Base-by-base conservation (phyloP, 2,329 filamentous ascomycete genomes). In the Hawksworthiomyces lignivorus region DNA sequence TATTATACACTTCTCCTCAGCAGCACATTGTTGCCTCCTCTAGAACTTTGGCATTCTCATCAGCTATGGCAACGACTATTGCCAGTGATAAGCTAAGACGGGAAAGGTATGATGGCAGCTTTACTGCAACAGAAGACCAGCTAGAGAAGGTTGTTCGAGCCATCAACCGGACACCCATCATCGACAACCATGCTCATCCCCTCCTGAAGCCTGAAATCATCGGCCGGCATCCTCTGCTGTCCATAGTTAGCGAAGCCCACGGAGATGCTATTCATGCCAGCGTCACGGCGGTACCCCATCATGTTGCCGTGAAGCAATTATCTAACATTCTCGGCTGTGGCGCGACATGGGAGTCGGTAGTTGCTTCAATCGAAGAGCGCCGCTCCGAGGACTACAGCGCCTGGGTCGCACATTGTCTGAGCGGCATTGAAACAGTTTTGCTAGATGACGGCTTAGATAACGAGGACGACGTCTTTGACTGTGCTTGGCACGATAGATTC, bases 361-460 rank as follows among this genome's bases (percentile, higher is more conserved):
- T 62, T 50, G 67, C 59, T 29, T 69, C 52, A 32, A 61, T 74
- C 41, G 56, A 63, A 43, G 58, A 59, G 41, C 61, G 60, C 44
- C 68, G 67, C 17, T 53, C 56, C 11, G 56, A 60, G 3, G 64
- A 73, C 45, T 72, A 75, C 42, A 65, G 77, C 5, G 70, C 61
- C 3, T 78, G 87, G 67, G 68, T 76, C 10, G 67, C 64, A 33
- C 69, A 67, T 48, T 92, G 85, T 52, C 69, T 94, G 5, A 61
- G 75, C 11, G 85, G 85, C 2, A 84, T 86, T 21, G 79, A 89
- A 56, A 77, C 75, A 2, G 68, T 90, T 10, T 68, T 94, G 2
- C 72, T 94, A n/a, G 87, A 92, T 51, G 86, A 92, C 59, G 82
- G 85, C 0, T 62, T 90, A 7, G 71, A 74, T 39, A 63, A 67